phyloP scores from a whole-genome alignment of 2,329 filamentous ascomycete genomes.

The Neospermospora avenae region DNA sequence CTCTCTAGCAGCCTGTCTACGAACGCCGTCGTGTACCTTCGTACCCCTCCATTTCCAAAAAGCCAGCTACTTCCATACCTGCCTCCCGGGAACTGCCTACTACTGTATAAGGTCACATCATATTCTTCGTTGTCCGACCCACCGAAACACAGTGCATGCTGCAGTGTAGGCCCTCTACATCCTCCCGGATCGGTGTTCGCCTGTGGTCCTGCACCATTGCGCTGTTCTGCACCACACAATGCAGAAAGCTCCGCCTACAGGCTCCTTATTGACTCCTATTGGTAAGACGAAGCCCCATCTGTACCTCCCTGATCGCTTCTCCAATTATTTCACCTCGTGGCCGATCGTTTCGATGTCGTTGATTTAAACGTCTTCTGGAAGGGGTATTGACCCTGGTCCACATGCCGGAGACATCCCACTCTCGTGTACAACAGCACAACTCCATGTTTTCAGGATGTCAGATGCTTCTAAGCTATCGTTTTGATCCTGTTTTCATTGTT shows the following conservation, averaged over 20 bases:
- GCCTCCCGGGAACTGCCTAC: neutral
- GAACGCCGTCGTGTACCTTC: neutral
- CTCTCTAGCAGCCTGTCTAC: neutral
- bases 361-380: constrained; percentile 21
- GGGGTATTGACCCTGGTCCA: neutral
- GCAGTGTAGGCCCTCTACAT: constrained; percentile 3
- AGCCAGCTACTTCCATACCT: neutral
- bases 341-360: constrained; percentile 28
- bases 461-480: neutral
- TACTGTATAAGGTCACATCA: neutral
- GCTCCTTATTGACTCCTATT: constrained; percentile 29
- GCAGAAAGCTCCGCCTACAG: constrained; percentile 21
- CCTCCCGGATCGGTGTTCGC: neutral
- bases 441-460: neutral
- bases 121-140: constrained; percentile 1
- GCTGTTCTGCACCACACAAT: constrained; percentile 14
- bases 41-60: neutral
- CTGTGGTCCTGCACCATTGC: neutral
- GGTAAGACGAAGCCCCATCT: constrained; percentile 25
- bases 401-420: neutral
- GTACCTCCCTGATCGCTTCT: constrained; percentile 13
- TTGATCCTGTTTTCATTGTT: neutral
- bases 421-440: neutral
- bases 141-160: neutral
- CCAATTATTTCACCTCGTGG: constrained; percentile 28